Evolutionary conservation across 305 asterid species (phyloP).

Genomic region (Fraxinus dipetala): DNA sequence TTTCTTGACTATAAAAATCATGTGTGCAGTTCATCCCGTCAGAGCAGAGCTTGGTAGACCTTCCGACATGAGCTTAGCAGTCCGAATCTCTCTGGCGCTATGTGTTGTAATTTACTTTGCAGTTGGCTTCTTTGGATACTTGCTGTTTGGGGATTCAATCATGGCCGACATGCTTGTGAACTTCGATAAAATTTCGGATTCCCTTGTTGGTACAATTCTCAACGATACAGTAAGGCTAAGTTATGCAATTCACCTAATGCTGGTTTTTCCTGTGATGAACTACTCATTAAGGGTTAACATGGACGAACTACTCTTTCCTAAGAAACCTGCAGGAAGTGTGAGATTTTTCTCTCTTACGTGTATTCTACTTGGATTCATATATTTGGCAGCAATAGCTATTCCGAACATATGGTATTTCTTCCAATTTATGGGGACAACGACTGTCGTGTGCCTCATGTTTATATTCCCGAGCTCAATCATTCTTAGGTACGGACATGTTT

Average conservation of each 20-base stretch:
- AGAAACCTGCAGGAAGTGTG: constrained; percentile 41
- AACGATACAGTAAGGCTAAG: constrained; percentile 71
- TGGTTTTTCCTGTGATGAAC: constrained; percentile 95
- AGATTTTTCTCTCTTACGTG: constrained; percentile 59
- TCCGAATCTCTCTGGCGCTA: constrained; percentile 59
- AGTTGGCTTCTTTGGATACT: constrained; percentile 90
- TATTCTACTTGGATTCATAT: constrained; percentile 50
- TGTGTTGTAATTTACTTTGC: constrained; percentile 72
- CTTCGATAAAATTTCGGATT: constrained; percentile 64
- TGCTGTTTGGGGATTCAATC: constrained; percentile 83
- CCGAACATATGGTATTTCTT: constrained; percentile 95
- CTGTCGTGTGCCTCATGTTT: constrained; percentile 86
- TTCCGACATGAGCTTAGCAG: constrained; percentile 85
- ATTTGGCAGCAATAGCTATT: constrained; percentile 63
- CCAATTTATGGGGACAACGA: constrained; percentile 92
- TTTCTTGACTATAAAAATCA: neutral
- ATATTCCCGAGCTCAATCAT: constrained; percentile 81
- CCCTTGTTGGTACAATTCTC: constrained; percentile 40
- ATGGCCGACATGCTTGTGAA: constrained; percentile 95
- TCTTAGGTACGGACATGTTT: constrained; percentile 50
- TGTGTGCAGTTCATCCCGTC: constrained; percentile 79
- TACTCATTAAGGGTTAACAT: constrained; percentile 76
- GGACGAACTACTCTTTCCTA: constrained; percentile 74
- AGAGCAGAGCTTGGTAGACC: constrained; percentile 95
- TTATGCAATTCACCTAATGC: constrained; percentile 90